Base-by-base conservation (phyloP, 352 stramenopile species). In the Bremia lactucae region DNA sequence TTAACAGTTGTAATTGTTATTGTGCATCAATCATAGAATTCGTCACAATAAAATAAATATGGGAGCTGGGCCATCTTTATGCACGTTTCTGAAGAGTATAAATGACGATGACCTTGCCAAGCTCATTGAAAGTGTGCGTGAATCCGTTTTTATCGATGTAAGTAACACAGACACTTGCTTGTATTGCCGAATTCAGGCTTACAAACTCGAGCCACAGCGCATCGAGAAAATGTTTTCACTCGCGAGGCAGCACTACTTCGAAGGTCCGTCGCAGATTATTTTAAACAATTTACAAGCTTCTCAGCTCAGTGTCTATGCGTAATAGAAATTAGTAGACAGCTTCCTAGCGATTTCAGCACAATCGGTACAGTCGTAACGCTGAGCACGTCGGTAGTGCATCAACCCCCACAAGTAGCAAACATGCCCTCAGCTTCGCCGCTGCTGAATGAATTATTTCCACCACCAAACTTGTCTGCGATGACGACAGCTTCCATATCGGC, bases 51-150 rank as follows among this genome's bases (percentile, higher is more conserved):
- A n/a, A n/a, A n/a, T n/a, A 20, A 46, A 14, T 15, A 79, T 79
- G 68, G 68, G 68, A 0, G 57, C 52, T 2, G 59, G 40, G 29
- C 54, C 64, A 49, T 87, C 71, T 43, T 38, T 87, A 3, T 66
- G 42, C 54, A 72, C 72, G 56, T 65, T 80, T 34, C 50, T 86
- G 20, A 62, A 63, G 48, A 53, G 46, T 36, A 74, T 82, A 55
- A 67, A 77, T 41, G 73, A 87, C 48, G 59, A 83, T 0, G 64
- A 72, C 16, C 73, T 87, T 50, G 38, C 46, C 14, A 45, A 46
- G 29, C 49, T 80, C 31, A 36, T 83, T 4, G 51, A 70, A 34
- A 57, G 52, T 39, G 72, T 86, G 41, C 16, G 64, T 36, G 16
- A 18, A 3, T 21, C 13, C 23, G 1, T 14, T 13, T 36, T 28